Evolutionary conservation across 495 filamentous ascomycete species (phyloP).

Genomic region (Aspergillus funiculosus): DNA sequence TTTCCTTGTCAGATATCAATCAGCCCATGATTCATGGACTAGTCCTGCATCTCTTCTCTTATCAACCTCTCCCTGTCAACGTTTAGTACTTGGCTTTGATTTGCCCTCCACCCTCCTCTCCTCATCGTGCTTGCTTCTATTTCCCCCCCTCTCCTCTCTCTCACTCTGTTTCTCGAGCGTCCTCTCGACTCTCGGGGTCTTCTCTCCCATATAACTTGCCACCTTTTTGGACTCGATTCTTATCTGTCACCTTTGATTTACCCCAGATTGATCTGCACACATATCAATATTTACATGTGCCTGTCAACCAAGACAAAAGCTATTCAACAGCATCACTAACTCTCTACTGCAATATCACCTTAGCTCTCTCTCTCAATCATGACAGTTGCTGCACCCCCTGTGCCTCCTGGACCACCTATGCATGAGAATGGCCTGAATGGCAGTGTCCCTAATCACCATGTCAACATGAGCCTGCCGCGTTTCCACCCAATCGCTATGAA

Average conservation of each 20-base stretch:
- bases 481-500: slow-evolving; percentile 48
- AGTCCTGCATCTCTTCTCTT: slow-evolving; percentile 7
- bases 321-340: slow-evolving; percentile 14
- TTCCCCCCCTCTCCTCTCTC: slow-evolving; percentile 2
- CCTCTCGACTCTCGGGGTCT: background rate
- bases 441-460: slow-evolving; percentile 25
- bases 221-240: too few relatives aligned
- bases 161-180: slow-evolving; percentile 13
- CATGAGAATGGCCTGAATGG: slow-evolving; percentile 36
- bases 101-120: slow-evolving; percentile 1
- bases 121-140: slow-evolving; percentile 12
- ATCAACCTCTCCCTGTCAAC: slow-evolving; percentile 6
- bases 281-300: slow-evolving; percentile 6
- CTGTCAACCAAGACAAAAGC: slow-evolving; percentile 3
- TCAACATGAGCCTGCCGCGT: slow-evolving; percentile 34
- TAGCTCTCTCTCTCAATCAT: slow-evolving; percentile 24
- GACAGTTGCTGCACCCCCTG: slow-evolving; percentile 39
- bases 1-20: slow-evolving; percentile 1
- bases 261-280: background rate
- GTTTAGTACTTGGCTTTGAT: slow-evolving; percentile 9
- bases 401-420: slow-evolving; percentile 36
- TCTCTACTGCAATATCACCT: background rate
- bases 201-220: too few relatives aligned
- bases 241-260: slow-evolving; percentile 1
- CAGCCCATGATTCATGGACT: slow-evolving; percentile 2